A percentile compares a stretch with the other conserved stretches of the same genome.
Evolutionary conservation across 768 basidiomycete species (phyloP).

Genomic region (Udeniomyces megalosporus): DNA sequence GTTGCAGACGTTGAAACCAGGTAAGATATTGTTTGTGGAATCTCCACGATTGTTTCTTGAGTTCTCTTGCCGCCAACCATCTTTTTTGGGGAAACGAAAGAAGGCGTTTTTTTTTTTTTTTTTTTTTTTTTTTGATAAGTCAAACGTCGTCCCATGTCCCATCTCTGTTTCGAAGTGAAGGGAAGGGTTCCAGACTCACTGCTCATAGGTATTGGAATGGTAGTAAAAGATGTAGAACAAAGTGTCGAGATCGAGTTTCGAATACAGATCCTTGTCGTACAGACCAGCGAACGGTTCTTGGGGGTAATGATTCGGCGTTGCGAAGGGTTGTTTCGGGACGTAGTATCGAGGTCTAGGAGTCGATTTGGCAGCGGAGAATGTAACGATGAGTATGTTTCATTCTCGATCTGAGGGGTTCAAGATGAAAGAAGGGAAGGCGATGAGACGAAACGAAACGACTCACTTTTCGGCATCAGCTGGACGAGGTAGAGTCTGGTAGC

Average conservation of each 20-base stretch:
- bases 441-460: constrained; percentile 13
- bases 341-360: constrained; percentile 78
- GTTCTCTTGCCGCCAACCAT: constrained; percentile 87
- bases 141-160: background rate
- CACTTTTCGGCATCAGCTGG: constrained; percentile 92
- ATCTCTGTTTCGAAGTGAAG: background rate
- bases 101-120: too few relatives aligned
- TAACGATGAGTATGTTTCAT: too few relatives aligned
- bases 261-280: constrained; percentile 66
- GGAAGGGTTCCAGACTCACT: constrained; percentile 40
- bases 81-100: constrained; percentile 32
- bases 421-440: too few relatives aligned
- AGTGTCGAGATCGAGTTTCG: constrained; percentile 88
- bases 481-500: constrained; percentile 72
- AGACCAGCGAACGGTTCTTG: constrained; percentile 67
- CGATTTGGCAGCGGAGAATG: background rate
- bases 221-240: constrained; percentile 99
- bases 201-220: constrained; percentile 91
- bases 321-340: constrained; percentile 77
- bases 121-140: too few relatives aligned
- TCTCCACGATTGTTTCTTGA: constrained; percentile 95
- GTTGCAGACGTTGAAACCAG: constrained; percentile 97
- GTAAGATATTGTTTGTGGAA: constrained; percentile 99
- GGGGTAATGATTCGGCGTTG: constrained; percentile 85
- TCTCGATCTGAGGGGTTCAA: too few relatives aligned